phyloP scores from a whole-genome alignment of 352 stramenopile species.

The Phytophthora hybrid region DNA sequence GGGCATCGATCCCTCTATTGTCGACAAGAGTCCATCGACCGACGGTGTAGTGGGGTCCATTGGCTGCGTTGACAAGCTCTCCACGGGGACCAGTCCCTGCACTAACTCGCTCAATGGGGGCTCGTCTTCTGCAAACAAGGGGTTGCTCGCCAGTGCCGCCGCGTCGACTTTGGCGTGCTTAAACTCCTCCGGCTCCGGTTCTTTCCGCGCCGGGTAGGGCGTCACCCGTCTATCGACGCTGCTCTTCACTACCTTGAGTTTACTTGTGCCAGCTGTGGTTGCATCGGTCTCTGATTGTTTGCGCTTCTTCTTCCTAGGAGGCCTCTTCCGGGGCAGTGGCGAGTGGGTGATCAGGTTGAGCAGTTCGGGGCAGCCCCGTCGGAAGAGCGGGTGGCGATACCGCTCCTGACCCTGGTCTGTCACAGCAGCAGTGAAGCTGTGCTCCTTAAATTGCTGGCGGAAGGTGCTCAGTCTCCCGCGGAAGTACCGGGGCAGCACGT shows the following conservation, averaged over 20 bases:
- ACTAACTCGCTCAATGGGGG: constrained; percentile 22
- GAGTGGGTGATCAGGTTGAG: constrained; percentile 55
- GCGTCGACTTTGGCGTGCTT: constrained; percentile 32
- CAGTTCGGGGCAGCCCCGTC: constrained; percentile 48
- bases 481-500: constrained; percentile 74
- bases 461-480: constrained; percentile 69
- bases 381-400: constrained; percentile 58
- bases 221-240: constrained; percentile 13
- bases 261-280: constrained; percentile 1
- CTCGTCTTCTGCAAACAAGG: constrained; percentile 30
- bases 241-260: constrained; percentile 29
- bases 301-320: constrained; percentile 37
- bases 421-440: constrained; percentile 50
- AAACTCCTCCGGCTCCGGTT: constrained; percentile 18
- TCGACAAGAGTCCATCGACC: not conserved
- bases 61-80: constrained; percentile 1
- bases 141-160: constrained; percentile 28
- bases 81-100: constrained; percentile 5
- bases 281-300: constrained; percentile 26
- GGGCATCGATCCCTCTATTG: constrained; percentile 32
- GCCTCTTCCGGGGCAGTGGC: constrained; percentile 44
- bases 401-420: constrained; percentile 33
- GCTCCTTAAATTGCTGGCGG: constrained; percentile 72
- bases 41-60: not conserved
- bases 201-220: constrained; percentile 18